Evolutionary conservation across 345 rosid genomes (phyloP), one percentile per base, ranked within the genome.

Genomic region (Mercurialis annua): DNA sequence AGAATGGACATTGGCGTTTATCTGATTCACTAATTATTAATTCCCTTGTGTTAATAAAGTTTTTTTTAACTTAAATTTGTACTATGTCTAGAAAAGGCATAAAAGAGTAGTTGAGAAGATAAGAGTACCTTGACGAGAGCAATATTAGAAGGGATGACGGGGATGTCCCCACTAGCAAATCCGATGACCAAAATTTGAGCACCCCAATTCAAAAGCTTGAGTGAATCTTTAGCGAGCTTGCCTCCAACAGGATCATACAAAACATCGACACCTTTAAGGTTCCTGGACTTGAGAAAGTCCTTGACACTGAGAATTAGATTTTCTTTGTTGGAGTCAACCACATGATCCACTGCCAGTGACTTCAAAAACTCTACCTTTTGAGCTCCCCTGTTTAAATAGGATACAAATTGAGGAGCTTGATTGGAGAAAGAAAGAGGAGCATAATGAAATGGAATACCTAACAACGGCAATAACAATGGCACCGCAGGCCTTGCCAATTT

Each of bases 221-320:
- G 69, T 43, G 82, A 49, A 47, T 91, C 92, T 73, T 84, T 89
- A 23, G 84, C 76, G 43, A 86, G 86, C 79, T 87, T 86, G 64
- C 98, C 93, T 66, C 96, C 96, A 20, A 94, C 98, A 57, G 96
- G 96, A 84, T 91, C 97, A 75, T 86, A 91, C 27, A 91, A 72
- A 38, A 91, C 88, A 77, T 89, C 93, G 34, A 94, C 88, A 56
- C 98, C 98, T 82, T 69, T 89, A 20, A 94, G 92, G 73, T 86
- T 87, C 67, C 80, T 86, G 16, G 77, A 63, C 80, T 83, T 87
- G 67, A 93, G 89, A 54, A 87, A 91, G 76, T 76, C 87, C 81
- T 85, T 91, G 23, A 86, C 90, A 58, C 96, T 89, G 6, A 67
- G 48, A 26, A 73, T 94, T 36, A 94, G 77, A 68, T 82, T 86